Conservation (phyloP, 768 basidiomycete species). For the Auricularia sp. region DNA sequence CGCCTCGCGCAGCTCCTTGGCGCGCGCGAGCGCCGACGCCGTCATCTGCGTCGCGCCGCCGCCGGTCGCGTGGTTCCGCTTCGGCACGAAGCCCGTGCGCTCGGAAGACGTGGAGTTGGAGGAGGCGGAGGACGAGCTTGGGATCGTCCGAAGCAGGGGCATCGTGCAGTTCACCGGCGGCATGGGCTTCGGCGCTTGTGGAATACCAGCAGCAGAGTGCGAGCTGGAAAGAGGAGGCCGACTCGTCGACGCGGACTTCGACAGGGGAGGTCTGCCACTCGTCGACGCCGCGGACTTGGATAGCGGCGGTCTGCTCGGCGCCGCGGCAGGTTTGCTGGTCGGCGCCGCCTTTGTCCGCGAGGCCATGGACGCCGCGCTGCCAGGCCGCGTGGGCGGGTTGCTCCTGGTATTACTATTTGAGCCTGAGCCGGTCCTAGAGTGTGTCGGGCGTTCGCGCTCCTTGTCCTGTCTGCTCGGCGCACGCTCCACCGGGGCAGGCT, state of each 20-base stretch:
- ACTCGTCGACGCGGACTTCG: background rate
- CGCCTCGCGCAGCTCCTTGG: background rate
- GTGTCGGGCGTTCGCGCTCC: background rate
- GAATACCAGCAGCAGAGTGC: background rate
- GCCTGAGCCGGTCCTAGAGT: background rate
- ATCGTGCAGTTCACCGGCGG: too few species aligned
- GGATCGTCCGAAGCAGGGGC: background rate
- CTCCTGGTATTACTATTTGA: background rate
- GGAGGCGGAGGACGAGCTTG: background rate
- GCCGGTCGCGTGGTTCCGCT: background rate
- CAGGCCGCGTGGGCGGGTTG: background rate
- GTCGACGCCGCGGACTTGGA: background rate
- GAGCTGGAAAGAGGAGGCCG: background rate
- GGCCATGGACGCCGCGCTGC: background rate
- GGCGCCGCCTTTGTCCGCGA: background rate
- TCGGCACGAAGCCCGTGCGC: background rate
- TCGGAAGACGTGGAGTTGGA: background rate
- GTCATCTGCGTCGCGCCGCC: conserved; percentile 1
- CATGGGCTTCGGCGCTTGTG: background rate
- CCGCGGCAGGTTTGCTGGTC: background rate
- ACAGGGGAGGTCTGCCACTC: background rate
- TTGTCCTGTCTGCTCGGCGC: background rate
- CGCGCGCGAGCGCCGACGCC: background rate
- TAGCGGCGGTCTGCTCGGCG: background rate
- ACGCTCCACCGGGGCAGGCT: background rate